Conservation (phyloP, 2,329 filamentous ascomycete genomes). For the Neofusicoccum umdonicola region DNA sequence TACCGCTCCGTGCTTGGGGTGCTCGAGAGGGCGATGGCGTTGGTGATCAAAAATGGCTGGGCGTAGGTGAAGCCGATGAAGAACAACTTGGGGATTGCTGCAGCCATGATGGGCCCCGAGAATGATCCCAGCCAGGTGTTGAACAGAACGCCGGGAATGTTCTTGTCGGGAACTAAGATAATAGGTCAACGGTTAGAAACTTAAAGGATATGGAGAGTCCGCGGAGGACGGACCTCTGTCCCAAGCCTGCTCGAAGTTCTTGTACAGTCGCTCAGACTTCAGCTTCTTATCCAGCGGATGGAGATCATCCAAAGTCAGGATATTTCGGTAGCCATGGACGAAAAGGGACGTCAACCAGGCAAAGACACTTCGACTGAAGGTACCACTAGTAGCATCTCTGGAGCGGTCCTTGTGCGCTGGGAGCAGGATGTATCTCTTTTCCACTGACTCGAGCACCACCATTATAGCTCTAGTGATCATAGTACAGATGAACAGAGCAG, state of each 20-base stretch:
- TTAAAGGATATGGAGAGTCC: background rate
- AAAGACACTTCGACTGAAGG: conserved; percentile 21
- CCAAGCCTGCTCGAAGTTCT: background rate
- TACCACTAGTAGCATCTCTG: conserved; percentile 21
- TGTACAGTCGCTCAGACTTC: background rate
- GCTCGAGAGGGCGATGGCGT: conserved; percentile 15
- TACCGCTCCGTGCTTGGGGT: background rate
- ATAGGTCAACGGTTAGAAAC: background rate
- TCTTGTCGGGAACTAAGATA: background rate
- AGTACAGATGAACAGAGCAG: background rate
- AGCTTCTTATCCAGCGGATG: background rate
- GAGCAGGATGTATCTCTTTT: conserved; percentile 19
- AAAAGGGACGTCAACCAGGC: conserved; percentile 23
- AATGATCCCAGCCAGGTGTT: background rate
- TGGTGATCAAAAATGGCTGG: conserved; percentile 22
- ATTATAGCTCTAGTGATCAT: conserved; percentile 19
- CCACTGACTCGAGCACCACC: conserved; percentile 20
- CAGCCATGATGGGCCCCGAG: background rate
- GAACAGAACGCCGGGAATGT: background rate
- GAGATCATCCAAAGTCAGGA: background rate
- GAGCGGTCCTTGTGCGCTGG: conserved; percentile 16
- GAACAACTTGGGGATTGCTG: conserved; percentile 17
- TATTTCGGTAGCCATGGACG: conserved; percentile 18
- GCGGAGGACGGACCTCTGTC: background rate
- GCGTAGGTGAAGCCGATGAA: conserved; percentile 23